Evolutionary conservation across 2,329 filamentous ascomycete genomes (phyloP).

Genomic region (Fonsecaea multimorphosa): DNA sequence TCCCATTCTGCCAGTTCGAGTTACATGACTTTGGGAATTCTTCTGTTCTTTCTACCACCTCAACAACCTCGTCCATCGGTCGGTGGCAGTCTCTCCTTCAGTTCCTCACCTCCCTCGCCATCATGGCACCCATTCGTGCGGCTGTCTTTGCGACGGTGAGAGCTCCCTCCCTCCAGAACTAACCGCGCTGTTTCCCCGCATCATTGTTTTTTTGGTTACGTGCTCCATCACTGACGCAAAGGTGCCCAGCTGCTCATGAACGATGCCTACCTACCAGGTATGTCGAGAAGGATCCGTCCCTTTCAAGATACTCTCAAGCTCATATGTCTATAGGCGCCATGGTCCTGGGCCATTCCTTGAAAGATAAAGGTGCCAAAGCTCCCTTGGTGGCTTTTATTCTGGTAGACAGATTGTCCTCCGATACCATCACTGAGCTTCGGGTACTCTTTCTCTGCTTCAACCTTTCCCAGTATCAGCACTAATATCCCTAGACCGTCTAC

Average conservation of each 20-base stretch:
- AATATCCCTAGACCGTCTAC: conserved; percentile 70
- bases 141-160: conserved; percentile 42
- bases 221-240: conserved; percentile 27
- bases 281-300: conserved; percentile 40
- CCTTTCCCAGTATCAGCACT: conserved; percentile 36
- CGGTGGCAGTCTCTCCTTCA: conserved; percentile 13
- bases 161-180: conserved; percentile 8
- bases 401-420: conserved; percentile 74
- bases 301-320: conserved; percentile 18
- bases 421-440: conserved; percentile 79
- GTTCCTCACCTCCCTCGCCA: conserved; percentile 25
- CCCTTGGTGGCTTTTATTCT: conserved; percentile 86
- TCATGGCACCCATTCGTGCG: conserved; percentile 40
- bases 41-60: neutral
- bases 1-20: neutral
- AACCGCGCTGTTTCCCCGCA: conserved; percentile 29
- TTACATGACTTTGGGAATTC: conserved; percentile 1
- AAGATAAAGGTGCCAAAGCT: conserved; percentile 85
- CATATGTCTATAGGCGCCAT: conserved; percentile 72
- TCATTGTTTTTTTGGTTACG: neutral
- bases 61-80: conserved; percentile 2
- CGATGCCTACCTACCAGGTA: conserved; percentile 92
- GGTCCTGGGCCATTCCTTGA: conserved; percentile 90
- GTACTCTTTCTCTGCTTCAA: conserved; percentile 53
- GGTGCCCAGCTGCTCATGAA: conserved; percentile 78